Conservation (phyloP, 441 rosid species). For the Viola pubescens region DNA sequence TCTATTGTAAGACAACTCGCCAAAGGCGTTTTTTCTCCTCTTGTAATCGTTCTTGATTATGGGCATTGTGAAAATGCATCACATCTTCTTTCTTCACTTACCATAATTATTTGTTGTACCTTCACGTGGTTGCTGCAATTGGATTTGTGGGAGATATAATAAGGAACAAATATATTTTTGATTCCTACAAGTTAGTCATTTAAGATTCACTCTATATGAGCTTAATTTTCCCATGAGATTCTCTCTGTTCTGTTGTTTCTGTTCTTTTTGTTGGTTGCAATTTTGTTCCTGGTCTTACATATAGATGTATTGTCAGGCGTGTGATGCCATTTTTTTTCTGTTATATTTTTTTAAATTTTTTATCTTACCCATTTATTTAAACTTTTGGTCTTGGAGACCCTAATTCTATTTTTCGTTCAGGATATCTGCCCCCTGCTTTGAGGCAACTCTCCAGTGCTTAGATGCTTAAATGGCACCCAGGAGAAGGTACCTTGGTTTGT, state of each 20-base stretch:
- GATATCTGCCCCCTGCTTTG: constrained; percentile 66
- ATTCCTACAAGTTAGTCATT: constrained; percentile 16
- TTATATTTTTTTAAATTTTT: background rate
- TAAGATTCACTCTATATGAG: constrained; percentile 6
- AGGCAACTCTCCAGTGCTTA: constrained; percentile 77
- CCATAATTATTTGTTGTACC: constrained; percentile 16
- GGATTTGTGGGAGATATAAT: constrained; percentile 22
- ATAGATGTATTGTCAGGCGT: background rate
- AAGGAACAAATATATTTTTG: constrained; percentile 14
- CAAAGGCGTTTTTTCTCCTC: constrained; percentile 50
- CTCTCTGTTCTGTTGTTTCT: too few species aligned
- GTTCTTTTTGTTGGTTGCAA: too few species aligned
- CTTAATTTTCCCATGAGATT: too few species aligned
- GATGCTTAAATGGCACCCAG: constrained; percentile 80
- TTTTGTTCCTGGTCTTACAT: background rate
- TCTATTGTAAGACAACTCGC: constrained; percentile 93
- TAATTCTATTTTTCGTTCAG: constrained; percentile 86
- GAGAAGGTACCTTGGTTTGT: constrained; percentile 99
- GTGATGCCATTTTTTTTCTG: background rate
- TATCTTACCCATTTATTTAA: constrained; percentile 10
- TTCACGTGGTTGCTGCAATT: constrained; percentile 21
- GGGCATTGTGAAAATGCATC: constrained; percentile 41
- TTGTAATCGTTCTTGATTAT: constrained; percentile 49
- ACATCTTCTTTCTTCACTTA: constrained; percentile 16
- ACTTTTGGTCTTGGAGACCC: constrained; percentile 39